Base-by-base conservation (phyloP, 202 grass and related monocot genomes). In the Setaria italica region DNA sequence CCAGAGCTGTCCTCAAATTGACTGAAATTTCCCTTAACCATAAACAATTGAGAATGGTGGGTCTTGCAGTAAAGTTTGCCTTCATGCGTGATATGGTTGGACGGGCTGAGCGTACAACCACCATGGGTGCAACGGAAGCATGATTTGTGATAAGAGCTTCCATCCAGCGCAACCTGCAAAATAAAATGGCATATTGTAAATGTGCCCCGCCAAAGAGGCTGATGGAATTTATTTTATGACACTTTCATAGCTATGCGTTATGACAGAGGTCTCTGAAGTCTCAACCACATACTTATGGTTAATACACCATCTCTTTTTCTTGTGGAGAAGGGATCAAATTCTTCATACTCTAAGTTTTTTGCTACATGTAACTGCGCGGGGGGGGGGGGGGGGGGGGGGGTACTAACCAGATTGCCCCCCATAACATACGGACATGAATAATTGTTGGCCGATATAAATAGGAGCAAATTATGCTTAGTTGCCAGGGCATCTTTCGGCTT, bases 21-120 rank as follows among this genome's bases (percentile, higher is more conserved):
- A 84, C 94, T 97, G 83, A 99, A 99, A 63, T 92, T 92, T 79
- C 97, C 97, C 74, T 94, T 99, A 67, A 88, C 90, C 92, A 97
- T 89, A 80, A 99, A 94, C 67, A 99, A 83, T 57, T 99, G 97
- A 86, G 90, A 88, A 83, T 99, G 93, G 42, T 99, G 94, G 73
- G 90, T 91, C 79, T 94, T 95, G 85, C 97, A 99, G 76, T 99
- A 99, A 82, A 99, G 92, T 83, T 90, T 94, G 66, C 94, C 87
- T 35, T 99, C 97, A 60, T 99, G 97, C 2, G 92, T 80, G 37
- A 99, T 41, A 87, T 92, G 72, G 83, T 97, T 99, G 25, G 94
- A 93, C 69, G 94, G 84, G 74, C 62, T 94, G 49, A 99, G 94
- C 13, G 79, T 88, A 74, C 97, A 99, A 42, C 97, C 94, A 62